Evolutionary conservation across 345 rosid genomes (phyloP).

Genomic region (Tarenaya hassleriana): DNA sequence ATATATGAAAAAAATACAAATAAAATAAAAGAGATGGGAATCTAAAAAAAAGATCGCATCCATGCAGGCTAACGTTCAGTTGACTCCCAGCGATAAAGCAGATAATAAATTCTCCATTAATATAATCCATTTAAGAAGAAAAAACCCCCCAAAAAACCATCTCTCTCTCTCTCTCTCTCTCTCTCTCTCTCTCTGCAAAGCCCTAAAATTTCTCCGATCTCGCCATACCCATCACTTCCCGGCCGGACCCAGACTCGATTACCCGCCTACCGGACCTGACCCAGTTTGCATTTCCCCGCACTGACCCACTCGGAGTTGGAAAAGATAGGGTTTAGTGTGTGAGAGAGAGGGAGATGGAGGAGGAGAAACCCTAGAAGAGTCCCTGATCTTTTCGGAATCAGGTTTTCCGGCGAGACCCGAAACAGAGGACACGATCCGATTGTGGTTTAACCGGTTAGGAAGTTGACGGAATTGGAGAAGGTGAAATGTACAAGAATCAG

Average conservation of each 20-base stretch:
- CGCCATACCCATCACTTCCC: slow-evolving; percentile 20
- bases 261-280: slow-evolving; percentile 5
- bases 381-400: slow-evolving; percentile 22
- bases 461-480: background rate
- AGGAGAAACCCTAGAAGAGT: slow-evolving; percentile 7
- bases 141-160: slow-evolving; percentile 21
- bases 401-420: background rate
- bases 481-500: slow-evolving; percentile 94
- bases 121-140: slow-evolving; percentile 22
- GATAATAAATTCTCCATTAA: slow-evolving; percentile 32
- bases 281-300: slow-evolving; percentile 12
- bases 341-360: background rate
- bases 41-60: slow-evolving; percentile 34
- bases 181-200: slow-evolving; percentile 24
- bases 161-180: slow-evolving; percentile 10
- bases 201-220: slow-evolving; percentile 33
- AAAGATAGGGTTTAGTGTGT: background rate
- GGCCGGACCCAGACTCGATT: slow-evolving; percentile 21
- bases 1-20: background rate
- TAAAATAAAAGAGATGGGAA: background rate
- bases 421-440: background rate
- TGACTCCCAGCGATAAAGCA: slow-evolving; percentile 42
- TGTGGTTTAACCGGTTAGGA: background rate
- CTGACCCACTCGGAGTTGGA: no score
- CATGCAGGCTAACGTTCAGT: slow-evolving; percentile 77